Evolutionary conservation across 2,329 filamentous ascomycete species (phyloP).

Genomic region (Diaporthe capsici): DNA sequence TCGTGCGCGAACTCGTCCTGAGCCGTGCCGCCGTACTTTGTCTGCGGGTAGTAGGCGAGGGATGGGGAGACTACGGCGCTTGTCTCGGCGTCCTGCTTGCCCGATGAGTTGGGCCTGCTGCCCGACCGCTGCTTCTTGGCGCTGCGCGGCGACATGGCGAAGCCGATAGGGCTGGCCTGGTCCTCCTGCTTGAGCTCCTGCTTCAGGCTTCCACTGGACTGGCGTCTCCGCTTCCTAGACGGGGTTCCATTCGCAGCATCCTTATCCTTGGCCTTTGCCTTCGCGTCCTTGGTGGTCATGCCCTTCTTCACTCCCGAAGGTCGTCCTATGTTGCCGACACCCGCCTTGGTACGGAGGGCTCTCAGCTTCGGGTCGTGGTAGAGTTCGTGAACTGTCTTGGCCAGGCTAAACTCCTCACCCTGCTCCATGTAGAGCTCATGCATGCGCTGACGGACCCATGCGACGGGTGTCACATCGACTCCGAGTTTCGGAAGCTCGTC

Average conservation of each 20-base stretch:
- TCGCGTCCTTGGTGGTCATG: slow-evolving; percentile 44
- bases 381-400: slow-evolving; percentile 65
- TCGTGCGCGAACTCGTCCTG: slow-evolving; percentile 57
- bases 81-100: slow-evolving; percentile 5
- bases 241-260: slow-evolving; percentile 42
- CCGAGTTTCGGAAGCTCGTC: slow-evolving; percentile 68
- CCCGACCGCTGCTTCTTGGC: slow-evolving; percentile 32
- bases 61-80: background rate
- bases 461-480: slow-evolving; percentile 65
- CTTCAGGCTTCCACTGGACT: slow-evolving; percentile 36
- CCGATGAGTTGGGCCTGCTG: slow-evolving; percentile 15
- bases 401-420: slow-evolving; percentile 65
- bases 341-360: slow-evolving; percentile 64
- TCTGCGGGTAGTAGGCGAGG: background rate
- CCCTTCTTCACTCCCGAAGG: slow-evolving; percentile 62
- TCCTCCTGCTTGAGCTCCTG: slow-evolving; percentile 46
- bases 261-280: slow-evolving; percentile 47
- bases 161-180: background rate
- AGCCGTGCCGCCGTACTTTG: background rate
- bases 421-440: slow-evolving; percentile 62
- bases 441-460: slow-evolving; percentile 71
- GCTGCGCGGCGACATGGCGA: slow-evolving; percentile 13
- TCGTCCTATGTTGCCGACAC: slow-evolving; percentile 70
- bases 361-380: slow-evolving; percentile 70
- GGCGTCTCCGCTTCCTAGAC: slow-evolving; percentile 41